Evolutionary conservation across 345 rosid genomes (phyloP).

Genomic region (Citrus hindsii): DNA sequence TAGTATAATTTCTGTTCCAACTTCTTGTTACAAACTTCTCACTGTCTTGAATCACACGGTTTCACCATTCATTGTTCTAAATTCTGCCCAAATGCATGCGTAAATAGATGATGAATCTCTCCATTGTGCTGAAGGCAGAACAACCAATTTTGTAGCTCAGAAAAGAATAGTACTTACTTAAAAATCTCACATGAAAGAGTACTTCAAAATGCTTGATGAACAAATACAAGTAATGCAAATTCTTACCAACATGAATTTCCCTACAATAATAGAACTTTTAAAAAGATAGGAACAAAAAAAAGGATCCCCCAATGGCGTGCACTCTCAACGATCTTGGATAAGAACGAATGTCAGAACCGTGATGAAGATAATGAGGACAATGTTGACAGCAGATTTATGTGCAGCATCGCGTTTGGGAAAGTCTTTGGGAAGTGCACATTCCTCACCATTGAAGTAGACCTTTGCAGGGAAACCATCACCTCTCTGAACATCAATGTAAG

Average conservation of each 20-base stretch:
- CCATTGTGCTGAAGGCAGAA: background rate
- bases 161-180: background rate
- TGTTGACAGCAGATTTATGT: conserved; percentile 17
- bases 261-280: conserved; percentile 3
- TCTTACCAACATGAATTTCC: background rate
- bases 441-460: conserved; percentile 87
- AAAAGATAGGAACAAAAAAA: background rate
- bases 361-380: conserved; percentile 27
- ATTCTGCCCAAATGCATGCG: background rate
- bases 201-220: background rate
- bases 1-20: background rate
- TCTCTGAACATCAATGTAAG: conserved; percentile 34
- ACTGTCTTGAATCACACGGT: background rate
- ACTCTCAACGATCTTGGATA: conserved; percentile 25
- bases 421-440: conserved; percentile 70
- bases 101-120: background rate
- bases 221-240: background rate
- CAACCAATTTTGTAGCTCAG: background rate
- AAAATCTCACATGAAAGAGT: background rate
- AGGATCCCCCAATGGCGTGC: background rate
- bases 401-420: conserved; percentile 49
- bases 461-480: conserved; percentile 84
- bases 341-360: conserved; percentile 31
- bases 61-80: background rate
- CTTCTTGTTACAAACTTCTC: background rate